Evolutionary conservation across 768 basidiomycete genomes (phyloP), one percentile per base, ranked within the genome.

Genomic region (Tricholoma bakamatsutake): DNA sequence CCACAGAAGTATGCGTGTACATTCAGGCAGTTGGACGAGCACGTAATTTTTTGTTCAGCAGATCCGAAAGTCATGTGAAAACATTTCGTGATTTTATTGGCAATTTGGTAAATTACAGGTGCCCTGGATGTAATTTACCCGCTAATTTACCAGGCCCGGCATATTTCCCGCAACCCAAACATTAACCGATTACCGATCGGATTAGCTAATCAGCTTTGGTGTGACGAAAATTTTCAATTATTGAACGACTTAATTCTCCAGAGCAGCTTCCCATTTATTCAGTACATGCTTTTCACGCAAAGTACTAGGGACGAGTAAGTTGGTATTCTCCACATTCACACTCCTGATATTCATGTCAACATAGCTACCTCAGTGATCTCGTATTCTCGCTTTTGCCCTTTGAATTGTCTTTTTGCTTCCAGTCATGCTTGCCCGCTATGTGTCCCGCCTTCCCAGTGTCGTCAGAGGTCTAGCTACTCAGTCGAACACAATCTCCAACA

Each of bases 331-430:
- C 46, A 34, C 10, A 47, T 52, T 42, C 21, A 4, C 30, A 47
- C 50, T 35, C 10, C 30, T 48, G 30, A 48, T 70, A 75, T 52
- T 73, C 62, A 53, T 45, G 55, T 52, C 49, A 61, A 43, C 52
- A 54, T 66, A 93, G 91, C 66, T 93, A 93, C 68, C 87, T 93
- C 72, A 88, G 88, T 71, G 91, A 93, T 77, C 87, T 92, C 67
- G 88, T 93, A 51, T 93, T 90, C 71, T 88, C 89, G 61, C 86
- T 93, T 61, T 68, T 76, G 59, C 72, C 70, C 64, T 61, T 68
- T 60, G 73, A 65, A 68, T 71, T 58, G 59, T 43, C 47, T 57
- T 46, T 53, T 43, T 61, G 30, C 64, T 58, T 49, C 54, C 6
- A 56, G 75, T 59, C 53, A 90, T 89, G 87, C 73, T 87, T 60